Conservation (phyloP, 345 rosid genomes). For the Citrus inodora region DNA sequence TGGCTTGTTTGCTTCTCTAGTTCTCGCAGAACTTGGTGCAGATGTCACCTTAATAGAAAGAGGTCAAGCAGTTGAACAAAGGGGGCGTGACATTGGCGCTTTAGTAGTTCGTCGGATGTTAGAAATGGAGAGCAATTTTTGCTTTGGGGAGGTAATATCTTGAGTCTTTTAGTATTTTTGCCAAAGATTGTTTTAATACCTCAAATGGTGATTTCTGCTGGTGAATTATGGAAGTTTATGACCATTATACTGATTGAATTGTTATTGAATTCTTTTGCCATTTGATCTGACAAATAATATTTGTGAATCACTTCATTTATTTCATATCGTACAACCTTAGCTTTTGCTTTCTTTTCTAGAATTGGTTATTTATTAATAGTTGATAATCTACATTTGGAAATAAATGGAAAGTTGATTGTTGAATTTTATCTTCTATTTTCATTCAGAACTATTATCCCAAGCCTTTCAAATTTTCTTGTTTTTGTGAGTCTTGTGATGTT, state of each 20-base stretch:
- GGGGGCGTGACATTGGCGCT: constrained; percentile 96
- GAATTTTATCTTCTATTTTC: neutral
- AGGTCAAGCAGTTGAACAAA: constrained; percentile 90
- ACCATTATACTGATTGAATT: neutral
- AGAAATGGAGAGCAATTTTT: constrained; percentile 90
- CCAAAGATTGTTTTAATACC: constrained; percentile 19
- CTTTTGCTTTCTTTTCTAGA: neutral
- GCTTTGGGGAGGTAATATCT: constrained; percentile 92
- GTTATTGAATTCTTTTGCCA: neutral
- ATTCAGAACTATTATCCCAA: neutral
- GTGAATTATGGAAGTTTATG: neutral
- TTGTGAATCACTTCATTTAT: neutral
- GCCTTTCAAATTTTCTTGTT: neutral
- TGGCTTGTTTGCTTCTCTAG: constrained; percentile 90
- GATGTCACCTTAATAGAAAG: constrained; percentile 91
- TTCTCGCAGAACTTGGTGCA: constrained; percentile 93
- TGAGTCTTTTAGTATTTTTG: constrained; percentile 26
- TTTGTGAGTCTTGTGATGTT: neutral
- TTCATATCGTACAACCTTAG: neutral
- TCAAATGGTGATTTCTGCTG: neutral
- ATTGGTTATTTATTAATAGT: neutral
- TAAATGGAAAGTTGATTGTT: too few relatives aligned
- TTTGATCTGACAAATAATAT: neutral
- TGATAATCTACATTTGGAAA: neutral
- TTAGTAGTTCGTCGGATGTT: constrained; percentile 68